A percentile compares a stretch with the other conserved stretches of the same genome.
Evolutionary conservation across 208 protist species (phyloP).

Genomic region (Acanthamoeba triangularis): DNA sequence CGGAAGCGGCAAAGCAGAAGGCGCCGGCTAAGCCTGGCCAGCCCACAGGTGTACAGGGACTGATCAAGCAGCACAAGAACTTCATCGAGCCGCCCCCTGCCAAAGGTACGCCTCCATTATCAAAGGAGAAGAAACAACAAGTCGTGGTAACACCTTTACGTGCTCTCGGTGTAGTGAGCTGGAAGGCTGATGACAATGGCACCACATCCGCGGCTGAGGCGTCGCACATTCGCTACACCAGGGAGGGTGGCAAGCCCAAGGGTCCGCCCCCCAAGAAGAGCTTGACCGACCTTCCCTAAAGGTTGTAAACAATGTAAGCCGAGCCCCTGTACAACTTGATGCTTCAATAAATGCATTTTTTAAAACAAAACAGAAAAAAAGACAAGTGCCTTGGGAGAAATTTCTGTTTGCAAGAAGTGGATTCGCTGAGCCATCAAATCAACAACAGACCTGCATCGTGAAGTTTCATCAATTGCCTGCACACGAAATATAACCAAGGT

Average conservation of each 20-base stretch:
- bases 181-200: slow-evolving; percentile 21
- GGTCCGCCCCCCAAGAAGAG: slow-evolving; percentile 54
- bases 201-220: background rate
- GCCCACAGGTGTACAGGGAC: slow-evolving; percentile 28
- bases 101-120: background rate
- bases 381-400: no score
- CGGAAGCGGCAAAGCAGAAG: slow-evolving; percentile 43
- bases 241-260: slow-evolving; percentile 53
- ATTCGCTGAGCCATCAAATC: background rate
- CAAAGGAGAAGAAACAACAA: background rate
- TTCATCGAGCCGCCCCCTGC: slow-evolving; percentile 54
- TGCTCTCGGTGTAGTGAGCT: background rate
- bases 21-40: background rate
- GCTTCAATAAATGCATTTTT: no score
- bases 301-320: no score
- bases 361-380: background rate
- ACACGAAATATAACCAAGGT: no score
- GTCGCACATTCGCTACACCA: slow-evolving; percentile 28
- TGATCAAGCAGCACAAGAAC: slow-evolving; percentile 69
- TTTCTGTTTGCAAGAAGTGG: background rate
- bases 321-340: no score
- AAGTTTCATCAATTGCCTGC: no score
- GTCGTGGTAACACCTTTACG: background rate
- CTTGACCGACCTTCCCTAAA: slow-evolving; percentile 31
- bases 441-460: background rate